A percentile compares a stretch with the other conserved stretches of the same genome.
Evolutionary conservation across 495 filamentous ascomycete species (phyloP).

Genomic region (Penicillium subrubescens): DNA sequence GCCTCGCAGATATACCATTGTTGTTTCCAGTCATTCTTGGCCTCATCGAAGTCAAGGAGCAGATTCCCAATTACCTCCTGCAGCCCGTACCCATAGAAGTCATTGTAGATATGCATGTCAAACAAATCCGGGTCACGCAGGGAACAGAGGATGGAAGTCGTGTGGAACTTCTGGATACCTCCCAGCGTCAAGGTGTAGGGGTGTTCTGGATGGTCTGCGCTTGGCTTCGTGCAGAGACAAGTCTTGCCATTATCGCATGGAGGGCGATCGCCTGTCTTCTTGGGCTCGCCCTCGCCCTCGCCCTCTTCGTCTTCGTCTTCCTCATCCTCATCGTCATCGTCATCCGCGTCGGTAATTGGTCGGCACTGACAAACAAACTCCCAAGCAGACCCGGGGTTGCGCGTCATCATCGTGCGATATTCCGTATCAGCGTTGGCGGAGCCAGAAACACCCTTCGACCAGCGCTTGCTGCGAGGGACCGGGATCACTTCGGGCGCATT

Average conservation of each 20-base stretch:
- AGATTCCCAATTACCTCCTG: constrained; percentile 44
- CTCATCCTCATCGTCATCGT: background rate
- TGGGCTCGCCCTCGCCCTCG: constrained; percentile 7
- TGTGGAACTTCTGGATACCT: background rate
- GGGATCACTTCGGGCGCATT: background rate
- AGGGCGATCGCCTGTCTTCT: background rate
- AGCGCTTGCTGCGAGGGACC: constrained; percentile 33
- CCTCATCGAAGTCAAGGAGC: constrained; percentile 40
- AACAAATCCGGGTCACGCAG: constrained; percentile 36
- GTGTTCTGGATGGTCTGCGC: background rate
- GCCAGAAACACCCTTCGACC: constrained; percentile 36
- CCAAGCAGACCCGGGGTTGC: background rate
- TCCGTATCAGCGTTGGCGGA: constrained; percentile 42
- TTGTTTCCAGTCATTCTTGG: constrained; percentile 31
- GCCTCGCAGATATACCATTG: constrained; percentile 40
- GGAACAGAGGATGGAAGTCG: background rate
- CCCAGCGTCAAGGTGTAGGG: background rate
- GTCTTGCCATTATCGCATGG: constrained; percentile 1
- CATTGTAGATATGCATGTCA: constrained; percentile 44
- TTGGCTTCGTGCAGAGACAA: background rate
- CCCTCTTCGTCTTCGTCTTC: constrained; percentile 36
- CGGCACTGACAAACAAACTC: background rate
- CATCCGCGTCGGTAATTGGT: background rate
- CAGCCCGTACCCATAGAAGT: constrained; percentile 39
- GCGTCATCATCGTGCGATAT: background rate